Evolutionary conservation across 306 rosid species (phyloP), one percentile per base, ranked within the genome.

Genomic region (Malus sylvestris): DNA sequence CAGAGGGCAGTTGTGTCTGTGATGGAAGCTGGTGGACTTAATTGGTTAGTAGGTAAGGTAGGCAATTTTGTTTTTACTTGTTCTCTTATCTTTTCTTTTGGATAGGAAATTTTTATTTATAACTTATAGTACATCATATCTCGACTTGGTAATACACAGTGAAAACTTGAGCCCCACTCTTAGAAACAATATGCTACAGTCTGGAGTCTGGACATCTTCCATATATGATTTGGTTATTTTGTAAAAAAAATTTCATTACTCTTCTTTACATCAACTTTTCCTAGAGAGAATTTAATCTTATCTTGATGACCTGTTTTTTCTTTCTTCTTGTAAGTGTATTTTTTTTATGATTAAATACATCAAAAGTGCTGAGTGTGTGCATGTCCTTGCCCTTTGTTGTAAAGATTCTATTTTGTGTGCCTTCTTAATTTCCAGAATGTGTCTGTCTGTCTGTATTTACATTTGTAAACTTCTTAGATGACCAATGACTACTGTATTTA

Each of bases 41-140:
- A 95, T 86, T 95, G 98, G 98, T 95, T 95, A 91, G 97, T 95
- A 95, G 98, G 98, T 95, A 95, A 95, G 98, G 98, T 92, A 89
- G 86, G 98, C 91, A 86, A 78, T 79, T 79, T 70, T 80, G 42
- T 82, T 71, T 57, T 74, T 68, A 29, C 49, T 20, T 68, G 70
- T 73, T 55, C 46, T 13, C 22, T 57, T 15, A 16, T 25, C 32
- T 60, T 67, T 16, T 42, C 30, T 40, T 58, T 25, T 8, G 2
- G 8, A 32, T 18, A 12, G 44, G 23, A 32, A 15, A 18, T 1
- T 64, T 30, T 71, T 55, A 32, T 59, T 20, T 53, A 14, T 14
- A 23, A n/a, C 76, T 53, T 72, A 52, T 32, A 10, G 66, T 64
- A 62, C 18, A 10, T 70, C 67, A 3, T 52, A 65, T 69, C 18